These are phyloP conservation scores for Elsinoe batatas DNA, from an alignment of 2,329 filamentous ascomycete species.

Conservation along the genomic window DNA sequence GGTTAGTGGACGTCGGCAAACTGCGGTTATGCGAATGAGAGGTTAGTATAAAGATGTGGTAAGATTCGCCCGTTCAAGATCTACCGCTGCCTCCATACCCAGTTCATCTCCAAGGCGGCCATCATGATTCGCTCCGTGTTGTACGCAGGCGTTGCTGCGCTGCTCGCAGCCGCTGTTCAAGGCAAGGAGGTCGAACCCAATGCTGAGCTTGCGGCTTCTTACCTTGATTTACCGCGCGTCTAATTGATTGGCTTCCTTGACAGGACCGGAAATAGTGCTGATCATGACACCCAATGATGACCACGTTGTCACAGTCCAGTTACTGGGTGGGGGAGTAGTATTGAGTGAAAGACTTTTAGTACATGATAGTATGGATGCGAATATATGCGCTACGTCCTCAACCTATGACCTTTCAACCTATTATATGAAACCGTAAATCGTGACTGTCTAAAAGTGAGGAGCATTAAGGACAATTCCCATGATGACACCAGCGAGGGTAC, in stretches of 20 bases:
- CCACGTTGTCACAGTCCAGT: no score
- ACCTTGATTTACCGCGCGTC: neutral
- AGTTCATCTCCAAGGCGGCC: neutral
- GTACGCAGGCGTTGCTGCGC: neutral
- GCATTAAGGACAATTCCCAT: slow-evolving; percentile 56
- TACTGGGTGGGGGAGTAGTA: no score
- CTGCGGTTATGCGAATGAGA: neutral
- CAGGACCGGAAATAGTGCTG: no score
- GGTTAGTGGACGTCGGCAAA: neutral
- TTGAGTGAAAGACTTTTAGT: neutral
- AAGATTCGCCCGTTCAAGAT: neutral
- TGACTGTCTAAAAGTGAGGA: slow-evolving; percentile 32
- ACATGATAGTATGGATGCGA: neutral
- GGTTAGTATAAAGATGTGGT: neutral
- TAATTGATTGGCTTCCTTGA: no score
- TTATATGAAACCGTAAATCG: neutral
- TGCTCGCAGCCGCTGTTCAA: neutral
- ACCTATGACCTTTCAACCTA: neutral
- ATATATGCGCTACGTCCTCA: neutral
- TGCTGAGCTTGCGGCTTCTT: slow-evolving; percentile 1
- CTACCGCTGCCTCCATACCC: neutral
- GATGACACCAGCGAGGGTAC: slow-evolving; percentile 48
- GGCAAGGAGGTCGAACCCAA: slow-evolving; percentile 8
- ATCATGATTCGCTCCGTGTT: neutral
- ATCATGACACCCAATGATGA: no score